Conservation (phyloP, 345 rosid genomes). For the Excoecaria agallocha region DNA sequence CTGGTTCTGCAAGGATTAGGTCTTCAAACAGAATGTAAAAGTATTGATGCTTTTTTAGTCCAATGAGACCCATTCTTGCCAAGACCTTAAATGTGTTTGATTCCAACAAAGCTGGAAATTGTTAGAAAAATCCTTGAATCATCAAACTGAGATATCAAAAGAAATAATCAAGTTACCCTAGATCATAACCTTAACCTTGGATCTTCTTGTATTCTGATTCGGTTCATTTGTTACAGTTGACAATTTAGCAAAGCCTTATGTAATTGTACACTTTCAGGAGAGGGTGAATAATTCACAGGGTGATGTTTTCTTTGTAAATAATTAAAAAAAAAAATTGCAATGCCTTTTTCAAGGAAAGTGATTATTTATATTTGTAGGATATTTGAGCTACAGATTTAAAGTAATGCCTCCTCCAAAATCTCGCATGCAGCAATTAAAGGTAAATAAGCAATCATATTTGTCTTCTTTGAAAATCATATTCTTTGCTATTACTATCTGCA, state of each 20-base stretch:
- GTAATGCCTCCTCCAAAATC: conserved; percentile 49
- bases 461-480: background rate
- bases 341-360: background rate
- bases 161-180: background rate
- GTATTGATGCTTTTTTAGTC: background rate
- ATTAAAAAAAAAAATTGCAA: background rate
- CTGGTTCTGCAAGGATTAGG: background rate
- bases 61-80: background rate
- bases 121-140: background rate
- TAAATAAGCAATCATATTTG: conserved; percentile 22
- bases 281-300: background rate
- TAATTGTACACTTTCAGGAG: background rate
- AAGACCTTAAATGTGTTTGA: background rate
- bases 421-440: conserved; percentile 50
- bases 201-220: background rate
- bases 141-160: background rate
- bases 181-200: background rate
- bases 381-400: conserved; percentile 67
- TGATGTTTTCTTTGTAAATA: background rate
- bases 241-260: conserved; percentile 1
- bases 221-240: background rate
- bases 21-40: background rate
- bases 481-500: background rate
- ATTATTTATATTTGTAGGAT: conserved; percentile 37
- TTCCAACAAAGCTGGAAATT: background rate